A percentile compares a stretch with the other conserved stretches of the same genome.
phyloP scores from a whole-genome alignment of 495 filamentous ascomycete species.

The Neurospora cerealis region DNA sequence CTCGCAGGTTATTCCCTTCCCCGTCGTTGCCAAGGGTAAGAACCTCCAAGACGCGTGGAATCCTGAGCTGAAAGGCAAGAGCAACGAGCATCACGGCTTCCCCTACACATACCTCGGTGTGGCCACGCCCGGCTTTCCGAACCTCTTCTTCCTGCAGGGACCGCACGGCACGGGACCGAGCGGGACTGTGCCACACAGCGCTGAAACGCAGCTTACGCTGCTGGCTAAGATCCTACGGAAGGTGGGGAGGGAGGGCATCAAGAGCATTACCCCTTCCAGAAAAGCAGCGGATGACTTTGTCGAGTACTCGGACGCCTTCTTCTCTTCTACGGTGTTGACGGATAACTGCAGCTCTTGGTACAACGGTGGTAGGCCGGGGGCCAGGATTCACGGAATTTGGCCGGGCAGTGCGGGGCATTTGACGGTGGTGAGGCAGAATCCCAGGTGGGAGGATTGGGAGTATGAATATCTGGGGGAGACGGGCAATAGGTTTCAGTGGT shows the following conservation, averaged over 20 bases:
- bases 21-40: conserved; percentile 40
- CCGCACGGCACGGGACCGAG: conserved; percentile 44
- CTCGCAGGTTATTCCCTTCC: conserved; percentile 49
- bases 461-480: conserved; percentile 41
- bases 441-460: conserved; percentile 66
- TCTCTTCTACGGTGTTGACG: conserved; percentile 49
- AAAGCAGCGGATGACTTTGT: conserved; percentile 53
- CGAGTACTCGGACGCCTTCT: conserved; percentile 51
- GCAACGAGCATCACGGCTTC: conserved; percentile 41
- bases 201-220: conserved; percentile 49
- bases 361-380: conserved; percentile 49
- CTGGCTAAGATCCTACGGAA: conserved; percentile 57
- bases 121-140: conserved; percentile 55
- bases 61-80: conserved; percentile 6
- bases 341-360: conserved; percentile 63
- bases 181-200: conserved; percentile 41
- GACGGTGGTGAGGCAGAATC: conserved; percentile 46
- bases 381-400: conserved; percentile 53
- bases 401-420: conserved; percentile 52
- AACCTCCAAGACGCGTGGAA: conserved; percentile 40
- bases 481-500: conserved; percentile 35
- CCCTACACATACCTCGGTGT: conserved; percentile 57
- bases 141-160: conserved; percentile 50
- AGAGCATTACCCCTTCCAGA: conserved; percentile 42
- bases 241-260: conserved; percentile 51